These are phyloP conservation scores for Lactifluus volemus DNA, from an alignment of 768 basidiomycete genomes.

Conservation along the genomic window DNA sequence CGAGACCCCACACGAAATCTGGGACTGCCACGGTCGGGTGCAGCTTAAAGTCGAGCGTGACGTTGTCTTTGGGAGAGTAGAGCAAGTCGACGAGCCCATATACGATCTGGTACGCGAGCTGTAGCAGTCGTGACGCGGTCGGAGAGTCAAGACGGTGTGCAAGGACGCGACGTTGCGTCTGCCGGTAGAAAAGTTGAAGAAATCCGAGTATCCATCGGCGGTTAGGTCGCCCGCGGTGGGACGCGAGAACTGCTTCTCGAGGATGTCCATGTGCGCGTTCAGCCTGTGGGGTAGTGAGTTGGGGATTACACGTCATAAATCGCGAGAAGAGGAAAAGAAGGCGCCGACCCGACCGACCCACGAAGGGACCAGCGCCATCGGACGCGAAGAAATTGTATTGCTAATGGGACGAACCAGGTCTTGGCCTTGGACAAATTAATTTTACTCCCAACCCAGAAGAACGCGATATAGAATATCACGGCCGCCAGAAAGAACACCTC, in stretches of 20 bases:
- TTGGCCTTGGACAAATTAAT: slow-evolving; percentile 53
- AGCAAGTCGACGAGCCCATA: slow-evolving; percentile 69
- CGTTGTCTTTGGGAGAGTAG: slow-evolving; percentile 55
- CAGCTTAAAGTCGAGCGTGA: slow-evolving; percentile 77
- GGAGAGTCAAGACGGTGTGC: slow-evolving; percentile 69
- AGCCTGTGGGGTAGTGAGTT: slow-evolving; percentile 36
- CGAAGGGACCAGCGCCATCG: slow-evolving; percentile 11
- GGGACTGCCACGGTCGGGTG: slow-evolving; percentile 37
- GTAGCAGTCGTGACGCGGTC: slow-evolving; percentile 80
- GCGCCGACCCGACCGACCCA: background rate
- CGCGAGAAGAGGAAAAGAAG: background rate
- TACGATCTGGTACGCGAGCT: slow-evolving; percentile 49
- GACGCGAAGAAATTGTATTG: too few species aligned
- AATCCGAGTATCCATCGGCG: slow-evolving; percentile 68
- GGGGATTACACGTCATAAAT: background rate
- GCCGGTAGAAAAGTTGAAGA: slow-evolving; percentile 83
- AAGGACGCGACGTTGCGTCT: slow-evolving; percentile 67
- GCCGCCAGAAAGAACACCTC: slow-evolving; percentile 51
- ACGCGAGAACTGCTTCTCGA: slow-evolving; percentile 66
- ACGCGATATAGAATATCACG: slow-evolving; percentile 46
- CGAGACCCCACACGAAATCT: slow-evolving; percentile 78
- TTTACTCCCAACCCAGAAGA: slow-evolving; percentile 52
- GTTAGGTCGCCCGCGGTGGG: slow-evolving; percentile 49
- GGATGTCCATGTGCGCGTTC: slow-evolving; percentile 46
- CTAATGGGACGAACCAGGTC: slow-evolving; percentile 43